phyloP scores from a whole-genome alignment of 495 filamentous ascomycete genomes.

The Letharia columbiana region DNA sequence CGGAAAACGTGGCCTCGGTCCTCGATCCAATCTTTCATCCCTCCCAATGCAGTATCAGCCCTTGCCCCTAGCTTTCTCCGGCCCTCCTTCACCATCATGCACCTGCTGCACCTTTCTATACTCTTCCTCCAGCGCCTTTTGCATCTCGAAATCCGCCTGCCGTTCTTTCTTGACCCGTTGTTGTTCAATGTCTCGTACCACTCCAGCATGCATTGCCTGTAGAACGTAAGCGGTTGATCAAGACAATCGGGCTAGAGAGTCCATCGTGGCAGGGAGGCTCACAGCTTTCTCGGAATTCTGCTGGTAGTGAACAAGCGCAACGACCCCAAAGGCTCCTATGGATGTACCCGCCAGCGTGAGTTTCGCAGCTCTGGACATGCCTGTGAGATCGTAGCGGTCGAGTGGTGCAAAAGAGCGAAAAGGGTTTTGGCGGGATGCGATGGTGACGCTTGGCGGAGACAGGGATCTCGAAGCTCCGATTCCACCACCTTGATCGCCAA shows the following conservation, averaged over 20 bases:
- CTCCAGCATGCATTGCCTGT: slow-evolving; percentile 92
- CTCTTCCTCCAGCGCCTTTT: slow-evolving; percentile 74
- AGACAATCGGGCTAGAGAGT: background rate
- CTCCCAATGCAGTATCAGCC: background rate
- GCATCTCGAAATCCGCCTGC: slow-evolving; percentile 88
- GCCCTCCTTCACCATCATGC: slow-evolving; percentile 27
- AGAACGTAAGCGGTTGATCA: slow-evolving; percentile 6
- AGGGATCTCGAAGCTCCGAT: slow-evolving; percentile 13
- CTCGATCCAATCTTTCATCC: background rate
- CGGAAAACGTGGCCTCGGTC: background rate
- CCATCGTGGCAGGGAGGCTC: slow-evolving; percentile 25
- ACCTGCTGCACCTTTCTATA: slow-evolving; percentile 80
- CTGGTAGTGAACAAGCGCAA: slow-evolving; percentile 80
- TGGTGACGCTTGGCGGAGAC: slow-evolving; percentile 2
- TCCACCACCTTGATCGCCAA: background rate
- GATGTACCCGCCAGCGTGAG: slow-evolving; percentile 72
- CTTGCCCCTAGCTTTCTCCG: slow-evolving; percentile 6
- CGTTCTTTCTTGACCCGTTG: slow-evolving; percentile 81
- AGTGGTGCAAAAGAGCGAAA: background rate
- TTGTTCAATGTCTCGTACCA: slow-evolving; percentile 91
- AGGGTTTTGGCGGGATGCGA: background rate
- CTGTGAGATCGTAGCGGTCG: background rate
- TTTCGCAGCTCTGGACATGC: slow-evolving; percentile 89
- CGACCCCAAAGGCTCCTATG: slow-evolving; percentile 62
- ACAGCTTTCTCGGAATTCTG: slow-evolving; percentile 85